Base-by-base conservation (phyloP, 768 basidiomycete genomes). In the Pilatotrama ljubarskyi region DNA sequence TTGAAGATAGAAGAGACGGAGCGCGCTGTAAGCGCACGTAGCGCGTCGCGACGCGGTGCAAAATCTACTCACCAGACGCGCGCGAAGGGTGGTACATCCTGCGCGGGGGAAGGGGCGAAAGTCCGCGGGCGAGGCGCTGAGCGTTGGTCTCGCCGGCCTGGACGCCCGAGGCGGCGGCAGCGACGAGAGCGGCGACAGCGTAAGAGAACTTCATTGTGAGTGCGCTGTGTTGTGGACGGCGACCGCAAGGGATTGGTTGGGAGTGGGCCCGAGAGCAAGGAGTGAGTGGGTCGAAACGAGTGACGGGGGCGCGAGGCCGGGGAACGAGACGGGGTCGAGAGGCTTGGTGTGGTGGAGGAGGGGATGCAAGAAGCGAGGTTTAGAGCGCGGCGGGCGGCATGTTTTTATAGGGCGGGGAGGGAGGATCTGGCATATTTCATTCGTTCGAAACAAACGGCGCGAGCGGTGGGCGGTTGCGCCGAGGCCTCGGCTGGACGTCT, bases 131-230 rank as follows among this genome's bases (percentile, higher is more conserved):
- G 48, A 63, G 46, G 22, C 61, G 61, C 14, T 63, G 32, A 10
- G 46, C 61, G 55, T 63, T 63, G 52, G 61, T 58, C 51, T 58
- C 61, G 46, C 22, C 8, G 22, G 61, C 61, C 47, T 58, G 47
- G 47, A 55, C 61, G 18, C 29, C 29, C 5, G 57, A 58, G 47
- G 53, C 61, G 42, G 61, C 57, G 35, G 61, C 42, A 32, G 57
- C 61, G 29, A 58, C 47, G 51, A 63, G 40, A 26, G 61, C 52
- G 20, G 57, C 57, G 53, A 55, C 35, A 53, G 61, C 56, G 56
- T 54, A 58, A 5, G 57, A 26, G 61, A 63, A 58, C 61, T 58
- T 63, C 61, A 63, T 63, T 18, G 42, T 37, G 29, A 32, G 10
- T 32, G 29, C 29, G 29, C 4, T 37, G 43, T 43, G 36, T 47